Conservation (phyloP, 805 yeast genomes). For the Cyberlindnera japonica region DNA sequence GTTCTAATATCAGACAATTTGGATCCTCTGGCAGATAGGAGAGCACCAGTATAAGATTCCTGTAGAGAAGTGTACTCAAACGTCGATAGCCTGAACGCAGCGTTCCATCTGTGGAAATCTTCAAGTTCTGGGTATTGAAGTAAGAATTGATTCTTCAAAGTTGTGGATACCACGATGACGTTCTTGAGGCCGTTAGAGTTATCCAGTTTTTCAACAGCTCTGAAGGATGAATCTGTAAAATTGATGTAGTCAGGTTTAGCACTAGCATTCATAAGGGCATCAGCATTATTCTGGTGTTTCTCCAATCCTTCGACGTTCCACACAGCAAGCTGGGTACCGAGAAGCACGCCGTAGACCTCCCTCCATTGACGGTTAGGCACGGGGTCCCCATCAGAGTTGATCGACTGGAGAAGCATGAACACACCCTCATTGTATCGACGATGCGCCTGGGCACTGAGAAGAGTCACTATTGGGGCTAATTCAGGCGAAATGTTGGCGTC, state of each 20-base stretch:
- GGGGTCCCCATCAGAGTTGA: conserved; percentile 83
- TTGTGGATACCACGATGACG: conserved; percentile 85
- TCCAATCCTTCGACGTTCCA: conserved; percentile 81
- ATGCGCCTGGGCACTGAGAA: conserved; percentile 69
- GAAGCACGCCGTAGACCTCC: conserved; percentile 87
- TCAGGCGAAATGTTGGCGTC: conserved; percentile 33
- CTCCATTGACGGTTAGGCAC: conserved; percentile 76
- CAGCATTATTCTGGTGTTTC: conserved; percentile 40
- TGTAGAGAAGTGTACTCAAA: conserved; percentile 83
- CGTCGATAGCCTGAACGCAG: conserved; percentile 75
- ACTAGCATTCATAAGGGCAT: conserved; percentile 51
- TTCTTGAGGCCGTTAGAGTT: conserved; percentile 59
- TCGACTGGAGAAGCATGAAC: conserved; percentile 67
- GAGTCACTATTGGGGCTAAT: conserved; percentile 64
- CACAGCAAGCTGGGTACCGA: conserved; percentile 87
- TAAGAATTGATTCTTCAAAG: conserved; percentile 82
- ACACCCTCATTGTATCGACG: conserved; percentile 75
- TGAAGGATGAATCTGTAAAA: conserved; percentile 84
- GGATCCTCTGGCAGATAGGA: conserved; percentile 88
- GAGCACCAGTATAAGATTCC: conserved; percentile 95
- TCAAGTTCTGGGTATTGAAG: conserved; percentile 69
- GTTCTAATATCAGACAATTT: conserved; percentile 82
- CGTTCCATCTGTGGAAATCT: conserved; percentile 70
- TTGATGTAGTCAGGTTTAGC: conserved; percentile 84
- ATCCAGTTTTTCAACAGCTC: conserved; percentile 64